These are phyloP conservation scores for Sugiyamaella pinicola DNA, from an alignment of 1,139 yeast species.

Conservation along the genomic window DNA sequence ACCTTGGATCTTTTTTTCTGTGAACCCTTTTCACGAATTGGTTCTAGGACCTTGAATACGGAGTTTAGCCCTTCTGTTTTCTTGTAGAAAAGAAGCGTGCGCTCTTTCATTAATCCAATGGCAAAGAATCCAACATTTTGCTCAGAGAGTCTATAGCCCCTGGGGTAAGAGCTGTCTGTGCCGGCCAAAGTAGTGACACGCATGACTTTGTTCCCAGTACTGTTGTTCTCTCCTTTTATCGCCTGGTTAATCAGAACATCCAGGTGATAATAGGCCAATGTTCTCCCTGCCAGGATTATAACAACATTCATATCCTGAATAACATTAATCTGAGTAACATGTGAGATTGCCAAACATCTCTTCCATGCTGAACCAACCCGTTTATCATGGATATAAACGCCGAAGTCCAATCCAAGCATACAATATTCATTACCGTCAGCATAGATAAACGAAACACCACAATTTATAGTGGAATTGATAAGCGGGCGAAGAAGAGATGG, in stretches of 20 bases:
- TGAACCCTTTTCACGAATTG: slow-evolving; percentile 52
- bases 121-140: slow-evolving; percentile 56
- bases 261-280: slow-evolving; percentile 63
- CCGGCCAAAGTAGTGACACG: neutral
- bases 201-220: neutral
- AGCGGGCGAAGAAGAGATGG: slow-evolving; percentile 34
- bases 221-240: neutral
- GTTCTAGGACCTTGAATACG: slow-evolving; percentile 44
- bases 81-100: slow-evolving; percentile 55
- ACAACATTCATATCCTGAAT: slow-evolving; percentile 60
- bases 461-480: slow-evolving; percentile 39
- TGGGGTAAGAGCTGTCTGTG: slow-evolving; percentile 10
- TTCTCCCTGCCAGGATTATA: slow-evolving; percentile 60
- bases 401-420: slow-evolving; percentile 50
- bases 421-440: slow-evolving; percentile 46
- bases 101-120: slow-evolving; percentile 62
- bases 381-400: slow-evolving; percentile 48
- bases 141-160: slow-evolving; percentile 39
- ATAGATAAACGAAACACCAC: slow-evolving; percentile 40
- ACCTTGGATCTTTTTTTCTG: slow-evolving; percentile 40
- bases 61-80: slow-evolving; percentile 39
- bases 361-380: slow-evolving; percentile 51
- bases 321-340: slow-evolving; percentile 64
- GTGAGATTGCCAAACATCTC: slow-evolving; percentile 55
- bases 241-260: slow-evolving; percentile 42